Percentiles rank a stretch among this genome's conserved stretches.
phyloP scores from a whole-genome alignment of 2,329 filamentous ascomycete genomes.

The Chaetomiaceae sp. region DNA sequence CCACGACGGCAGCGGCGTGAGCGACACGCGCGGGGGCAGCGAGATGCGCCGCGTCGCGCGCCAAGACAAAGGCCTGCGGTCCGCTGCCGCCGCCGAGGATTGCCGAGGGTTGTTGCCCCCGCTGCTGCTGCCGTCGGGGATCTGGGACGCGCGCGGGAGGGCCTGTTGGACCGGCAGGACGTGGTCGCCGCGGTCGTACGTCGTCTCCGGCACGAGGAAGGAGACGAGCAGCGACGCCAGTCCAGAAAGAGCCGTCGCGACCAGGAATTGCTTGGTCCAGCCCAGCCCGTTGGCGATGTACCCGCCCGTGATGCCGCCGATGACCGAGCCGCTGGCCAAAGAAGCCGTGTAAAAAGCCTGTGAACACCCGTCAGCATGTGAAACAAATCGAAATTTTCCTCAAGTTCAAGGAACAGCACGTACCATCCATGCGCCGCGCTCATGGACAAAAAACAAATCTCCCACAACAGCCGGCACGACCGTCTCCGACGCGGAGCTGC shows the following conservation, averaged over 20 bases:
- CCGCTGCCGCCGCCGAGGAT: too few species aligned
- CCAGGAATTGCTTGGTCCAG: constrained; percentile 31
- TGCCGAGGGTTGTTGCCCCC: not conserved
- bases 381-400: too few species aligned
- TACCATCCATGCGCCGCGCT: constrained; percentile 32
- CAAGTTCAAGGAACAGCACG: constrained; percentile 1
- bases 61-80: too few species aligned
- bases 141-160: constrained; percentile 11
- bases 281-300: constrained; percentile 31
- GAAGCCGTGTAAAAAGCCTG: constrained; percentile 32
- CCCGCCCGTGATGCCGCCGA: constrained; percentile 32
- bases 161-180: constrained; percentile 13
- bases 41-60: too few species aligned
- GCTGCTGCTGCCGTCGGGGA: not conserved
- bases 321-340: constrained; percentile 28
- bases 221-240: constrained; percentile 23
- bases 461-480: constrained; percentile 31
- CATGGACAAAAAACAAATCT: constrained; percentile 33
- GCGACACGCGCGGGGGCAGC: too few species aligned
- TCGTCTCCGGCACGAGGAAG: constrained; percentile 32
- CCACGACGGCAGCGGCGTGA: too few species aligned
- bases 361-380: not conserved
- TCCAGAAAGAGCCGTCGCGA: constrained; percentile 26
- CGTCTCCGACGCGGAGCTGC: constrained; percentile 31
- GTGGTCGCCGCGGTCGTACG: constrained; percentile 23